Evolutionary conservation across 169 alveolate species (phyloP), one percentile per base, ranked within the genome.

Genomic region (Plasmodium inui): DNA sequence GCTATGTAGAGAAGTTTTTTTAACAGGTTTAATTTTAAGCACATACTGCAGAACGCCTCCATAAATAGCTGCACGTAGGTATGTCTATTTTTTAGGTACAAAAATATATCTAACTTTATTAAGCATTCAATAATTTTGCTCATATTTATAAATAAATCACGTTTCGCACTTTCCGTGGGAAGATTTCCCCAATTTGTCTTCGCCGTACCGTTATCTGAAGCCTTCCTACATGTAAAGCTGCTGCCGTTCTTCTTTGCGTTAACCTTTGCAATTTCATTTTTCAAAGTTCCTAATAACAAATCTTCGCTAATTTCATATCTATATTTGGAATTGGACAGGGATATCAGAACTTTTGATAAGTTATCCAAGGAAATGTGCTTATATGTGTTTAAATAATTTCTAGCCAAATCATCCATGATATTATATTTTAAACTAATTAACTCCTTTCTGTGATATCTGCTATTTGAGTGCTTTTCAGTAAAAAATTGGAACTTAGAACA

Each of bases 41-140:
- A 19, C 46, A 76, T 30, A 44, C 44, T 53, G 41, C 86, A 86
- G 67, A 86, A 86, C 26, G 88, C 44, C 28, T 86, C 30, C 85
- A 74, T 76, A 74, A 53, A 86, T 39, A 86, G n/a, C 41, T 74
- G 14, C 80, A 86, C 79, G 80, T 53, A 86, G 12, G 50, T 78
- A 37, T 76, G 3, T 55, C 46, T 86, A 37, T 86, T 39, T 86
- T 86, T 86, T 86, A 86, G 55, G 70, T 86, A 55, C 53, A 86
- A 74, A 86, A 86, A 86, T 34, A 86, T 74, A 86, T 86, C 80
- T 86, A 86, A 74, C 85, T 86, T 86, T 86, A 86, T 86, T 70
- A 86, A 86, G 71, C 93, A 86, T 86, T 86, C 93, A 50, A 86
- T 86, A 76, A 86, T 76, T 86, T 86, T 86, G 79, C 53, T 86